A percentile compares a stretch with the other conserved stretches of the same genome.
Evolutionary conservation across 495 filamentous ascomycete species (phyloP).

Genomic region (Penicillium odoratum): DNA sequence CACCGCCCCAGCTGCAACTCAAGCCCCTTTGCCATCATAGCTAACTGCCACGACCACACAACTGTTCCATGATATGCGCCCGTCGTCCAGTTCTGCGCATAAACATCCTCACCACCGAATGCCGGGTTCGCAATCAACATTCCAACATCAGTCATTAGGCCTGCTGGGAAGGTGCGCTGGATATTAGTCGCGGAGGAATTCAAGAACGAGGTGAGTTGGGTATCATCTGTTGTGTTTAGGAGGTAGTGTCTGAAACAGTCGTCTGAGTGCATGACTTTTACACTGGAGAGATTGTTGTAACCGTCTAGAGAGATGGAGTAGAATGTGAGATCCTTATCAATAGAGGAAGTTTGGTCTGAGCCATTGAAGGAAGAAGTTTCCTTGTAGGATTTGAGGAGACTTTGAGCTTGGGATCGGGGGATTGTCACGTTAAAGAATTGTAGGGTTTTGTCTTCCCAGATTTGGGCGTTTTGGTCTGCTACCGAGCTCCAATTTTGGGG

Average conservation of each 20-base stretch:
- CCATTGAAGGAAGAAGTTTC: slow-evolving; percentile 40
- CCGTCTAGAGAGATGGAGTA: slow-evolving; percentile 58
- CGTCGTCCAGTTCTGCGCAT: slow-evolving; percentile 54
- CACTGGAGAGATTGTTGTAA: slow-evolving; percentile 47
- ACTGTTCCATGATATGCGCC: slow-evolving; percentile 66
- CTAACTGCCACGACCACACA: slow-evolving; percentile 64
- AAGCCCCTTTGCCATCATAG: slow-evolving; percentile 64
- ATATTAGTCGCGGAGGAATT: slow-evolving; percentile 57
- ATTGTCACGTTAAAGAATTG: slow-evolving; percentile 53
- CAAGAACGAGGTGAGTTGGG: slow-evolving; percentile 55
- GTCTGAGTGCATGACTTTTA: slow-evolving; percentile 64
- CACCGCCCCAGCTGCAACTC: slow-evolving; percentile 50
- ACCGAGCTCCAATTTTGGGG: slow-evolving; percentile 46
- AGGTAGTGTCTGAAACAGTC: slow-evolving; percentile 64
- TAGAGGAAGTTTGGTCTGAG: slow-evolving; percentile 38
- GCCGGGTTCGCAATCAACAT: slow-evolving; percentile 64
- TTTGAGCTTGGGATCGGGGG: slow-evolving; percentile 39
- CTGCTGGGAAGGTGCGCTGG: slow-evolving; percentile 56
- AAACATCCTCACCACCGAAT: slow-evolving; percentile 49
- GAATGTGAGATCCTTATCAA: slow-evolving; percentile 50
- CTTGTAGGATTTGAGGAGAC: slow-evolving; percentile 49
- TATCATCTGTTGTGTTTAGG: slow-evolving; percentile 59
- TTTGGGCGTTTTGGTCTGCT: slow-evolving; percentile 52
- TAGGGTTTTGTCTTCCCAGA: slow-evolving; percentile 65
- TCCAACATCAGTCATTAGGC: slow-evolving; percentile 56